phyloP scores from a whole-genome alignment of 2,329 filamentous ascomycete species.

The Furcasterigmium sp. region DNA sequence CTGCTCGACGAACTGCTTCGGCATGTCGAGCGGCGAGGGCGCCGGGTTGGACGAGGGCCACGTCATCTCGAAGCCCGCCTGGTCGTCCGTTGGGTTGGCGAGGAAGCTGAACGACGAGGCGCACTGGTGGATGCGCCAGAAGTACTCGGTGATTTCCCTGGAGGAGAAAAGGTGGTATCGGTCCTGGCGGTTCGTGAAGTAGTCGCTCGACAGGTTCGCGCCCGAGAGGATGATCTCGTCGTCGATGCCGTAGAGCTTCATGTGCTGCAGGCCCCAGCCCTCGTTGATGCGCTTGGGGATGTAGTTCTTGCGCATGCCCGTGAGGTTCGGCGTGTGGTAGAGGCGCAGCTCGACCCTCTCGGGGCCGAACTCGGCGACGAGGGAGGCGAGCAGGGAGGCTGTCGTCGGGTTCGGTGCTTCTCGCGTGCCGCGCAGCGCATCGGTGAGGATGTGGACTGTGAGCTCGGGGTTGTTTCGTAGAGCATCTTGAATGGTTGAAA shows the following conservation, averaged over 20 bases:
- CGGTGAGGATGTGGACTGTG: conserved; percentile 82
- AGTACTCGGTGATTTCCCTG: conserved; percentile 75
- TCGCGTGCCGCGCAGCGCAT: conserved; percentile 84
- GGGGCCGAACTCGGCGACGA: conserved; percentile 79
- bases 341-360: conserved; percentile 88
- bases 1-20: conserved; percentile 61
- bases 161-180: conserved; percentile 89
- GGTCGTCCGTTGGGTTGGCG: conserved; percentile 57
- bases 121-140: conserved; percentile 68
- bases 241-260: conserved; percentile 96
- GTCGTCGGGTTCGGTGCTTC: conserved; percentile 83
- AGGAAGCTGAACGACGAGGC: conserved; percentile 79
- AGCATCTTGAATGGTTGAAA: conserved; percentile 70
- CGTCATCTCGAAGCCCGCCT: conserved; percentile 53
- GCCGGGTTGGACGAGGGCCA: conserved; percentile 75
- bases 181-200: conserved; percentile 94
- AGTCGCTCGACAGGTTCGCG: conserved; percentile 87
- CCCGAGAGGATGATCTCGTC: conserved; percentile 94
- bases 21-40: conserved; percentile 67
- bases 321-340: conserved; percentile 97
- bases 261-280: conserved; percentile 96
- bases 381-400: conserved; percentile 77
- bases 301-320: conserved; percentile 74
- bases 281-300: conserved; percentile 92
- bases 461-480: conserved; percentile 70